Evolutionary conservation across 2,329 filamentous ascomycete species (phyloP).

Genomic region (Venturia carpophila): DNA sequence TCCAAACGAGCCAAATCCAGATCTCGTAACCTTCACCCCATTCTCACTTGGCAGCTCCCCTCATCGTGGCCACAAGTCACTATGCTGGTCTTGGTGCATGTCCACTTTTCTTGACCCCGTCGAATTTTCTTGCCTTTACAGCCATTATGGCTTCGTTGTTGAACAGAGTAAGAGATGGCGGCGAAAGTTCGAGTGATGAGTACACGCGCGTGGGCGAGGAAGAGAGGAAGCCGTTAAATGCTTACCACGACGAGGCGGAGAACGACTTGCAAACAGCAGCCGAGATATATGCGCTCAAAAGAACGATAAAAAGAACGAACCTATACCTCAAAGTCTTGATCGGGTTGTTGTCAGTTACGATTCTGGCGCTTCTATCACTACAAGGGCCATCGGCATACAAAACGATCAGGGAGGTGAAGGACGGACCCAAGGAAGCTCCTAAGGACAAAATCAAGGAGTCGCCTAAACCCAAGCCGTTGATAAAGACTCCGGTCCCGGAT

Average conservation of each 20-base stretch:
- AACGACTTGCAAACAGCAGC: slow-evolving; percentile 8
- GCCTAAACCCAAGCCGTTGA: not conserved
- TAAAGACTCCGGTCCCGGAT: slow-evolving; percentile 17
- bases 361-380: slow-evolving; percentile 7
- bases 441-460: not conserved
- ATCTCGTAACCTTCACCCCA: not conserved
- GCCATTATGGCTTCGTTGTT: not conserved
- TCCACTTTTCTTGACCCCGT: not conserved
- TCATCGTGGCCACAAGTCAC: not conserved
- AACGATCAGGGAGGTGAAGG: slow-evolving; percentile 5
- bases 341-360: slow-evolving; percentile 5
- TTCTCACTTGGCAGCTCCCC: not conserved
- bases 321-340: slow-evolving; percentile 16
- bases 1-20: not conserved
- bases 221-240: slow-evolving; percentile 7
- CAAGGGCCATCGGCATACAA: slow-evolving; percentile 7
- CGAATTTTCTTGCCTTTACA: not conserved
- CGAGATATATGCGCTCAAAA: slow-evolving; percentile 15
- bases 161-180: slow-evolving; percentile 10
- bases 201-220: slow-evolving; percentile 1
- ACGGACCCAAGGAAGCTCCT: not conserved
- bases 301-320: slow-evolving; percentile 12
- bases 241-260: not conserved
- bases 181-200: not conserved
- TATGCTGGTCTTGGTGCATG: not conserved